Conservation (phyloP, 345 rosid species). For the Rhodamnia rubescens region DNA sequence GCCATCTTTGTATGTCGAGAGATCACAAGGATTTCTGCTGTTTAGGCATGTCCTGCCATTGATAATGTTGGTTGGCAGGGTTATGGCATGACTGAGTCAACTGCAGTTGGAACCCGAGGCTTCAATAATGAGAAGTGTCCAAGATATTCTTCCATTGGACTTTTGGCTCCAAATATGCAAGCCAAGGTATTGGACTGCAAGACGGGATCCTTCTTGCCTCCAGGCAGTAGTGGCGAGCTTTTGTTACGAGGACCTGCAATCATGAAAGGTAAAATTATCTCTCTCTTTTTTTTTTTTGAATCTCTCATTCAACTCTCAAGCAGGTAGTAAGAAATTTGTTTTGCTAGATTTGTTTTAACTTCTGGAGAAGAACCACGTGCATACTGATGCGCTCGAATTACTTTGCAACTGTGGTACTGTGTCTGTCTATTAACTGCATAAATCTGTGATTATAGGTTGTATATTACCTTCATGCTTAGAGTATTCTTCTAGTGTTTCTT, state of each 20-base stretch:
- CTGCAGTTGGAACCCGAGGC: slow-evolving; percentile 81
- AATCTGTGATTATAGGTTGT: not conserved
- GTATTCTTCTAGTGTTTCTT: not conserved
- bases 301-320: not conserved
- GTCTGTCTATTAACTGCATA: not conserved
- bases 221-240: slow-evolving; percentile 70
- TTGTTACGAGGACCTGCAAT: slow-evolving; percentile 74
- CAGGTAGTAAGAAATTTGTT: not conserved
- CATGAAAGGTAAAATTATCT: slow-evolving; percentile 44
- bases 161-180: slow-evolving; percentile 74
- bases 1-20: not conserved
- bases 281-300: not conserved
- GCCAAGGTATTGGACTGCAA: slow-evolving; percentile 70
- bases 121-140: slow-evolving; percentile 27
- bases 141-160: slow-evolving; percentile 59
- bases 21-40: not conserved
- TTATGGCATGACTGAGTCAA: slow-evolving; percentile 81
- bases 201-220: slow-evolving; percentile 51
- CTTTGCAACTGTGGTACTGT: not conserved
- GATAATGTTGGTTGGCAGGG: slow-evolving; percentile 32
- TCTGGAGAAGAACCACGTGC: not conserved
- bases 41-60: not conserved
- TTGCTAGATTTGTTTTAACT: not conserved
- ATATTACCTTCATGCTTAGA: not conserved
- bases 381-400: not conserved